These are phyloP conservation scores for Zea mays DNA, from an alignment of 176 grass and related monocot species.

Conservation along the genomic window DNA sequence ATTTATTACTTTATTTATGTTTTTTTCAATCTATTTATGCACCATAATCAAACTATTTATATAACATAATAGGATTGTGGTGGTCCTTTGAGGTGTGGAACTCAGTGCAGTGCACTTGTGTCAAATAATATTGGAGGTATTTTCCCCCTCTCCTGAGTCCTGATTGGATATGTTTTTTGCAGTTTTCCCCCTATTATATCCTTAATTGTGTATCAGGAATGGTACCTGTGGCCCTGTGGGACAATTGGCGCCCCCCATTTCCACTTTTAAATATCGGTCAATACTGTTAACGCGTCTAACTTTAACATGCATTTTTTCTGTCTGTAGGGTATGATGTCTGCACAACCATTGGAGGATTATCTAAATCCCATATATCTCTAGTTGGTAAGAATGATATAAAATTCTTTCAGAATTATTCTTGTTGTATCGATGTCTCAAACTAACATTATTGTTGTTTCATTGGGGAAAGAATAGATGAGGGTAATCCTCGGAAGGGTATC, in stretches of 20 bases:
- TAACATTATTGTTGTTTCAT: slow-evolving; percentile 34
- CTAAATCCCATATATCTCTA: slow-evolving; percentile 56
- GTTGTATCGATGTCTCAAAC: neutral
- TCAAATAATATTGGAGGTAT: slow-evolving; percentile 65
- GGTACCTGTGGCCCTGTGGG: neutral
- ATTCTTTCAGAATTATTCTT: slow-evolving; percentile 19
- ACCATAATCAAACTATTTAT: slow-evolving; percentile 28
- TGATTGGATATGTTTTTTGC: slow-evolving; percentile 28
- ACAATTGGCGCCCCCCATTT: neutral
- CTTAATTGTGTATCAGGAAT: neutral
- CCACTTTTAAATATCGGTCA: slow-evolving; percentile 10
- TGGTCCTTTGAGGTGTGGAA: slow-evolving; percentile 73
- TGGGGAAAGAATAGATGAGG: slow-evolving; percentile 55
- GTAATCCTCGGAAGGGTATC: slow-evolving; percentile 75
- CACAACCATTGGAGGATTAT: slow-evolving; percentile 58
- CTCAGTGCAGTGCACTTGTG: slow-evolving; percentile 73
- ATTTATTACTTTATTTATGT: neutral
- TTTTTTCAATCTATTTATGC: slow-evolving; percentile 28
- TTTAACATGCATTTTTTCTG: slow-evolving; percentile 31
- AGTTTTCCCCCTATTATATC: neutral
- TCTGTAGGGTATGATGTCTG: slow-evolving; percentile 85
- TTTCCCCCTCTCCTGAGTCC: neutral
- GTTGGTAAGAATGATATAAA: slow-evolving; percentile 53
- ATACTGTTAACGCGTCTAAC: neutral
- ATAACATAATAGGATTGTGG: slow-evolving; percentile 70